phyloP scores from a whole-genome alignment of 129 eudicot genomes.

The Centrapalus pauciflorus region DNA sequence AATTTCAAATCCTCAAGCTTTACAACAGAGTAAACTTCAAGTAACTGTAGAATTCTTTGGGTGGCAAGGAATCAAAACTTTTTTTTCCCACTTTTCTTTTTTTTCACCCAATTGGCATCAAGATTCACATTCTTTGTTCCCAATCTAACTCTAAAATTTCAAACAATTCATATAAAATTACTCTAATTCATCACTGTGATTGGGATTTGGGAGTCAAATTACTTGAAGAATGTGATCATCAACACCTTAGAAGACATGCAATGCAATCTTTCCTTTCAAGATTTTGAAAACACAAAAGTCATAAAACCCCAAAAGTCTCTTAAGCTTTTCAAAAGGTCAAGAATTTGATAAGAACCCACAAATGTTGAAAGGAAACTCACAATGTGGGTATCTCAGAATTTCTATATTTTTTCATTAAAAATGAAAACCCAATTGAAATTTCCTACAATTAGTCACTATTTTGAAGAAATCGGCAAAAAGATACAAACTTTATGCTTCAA shows the following conservation, averaged over 20 bases:
- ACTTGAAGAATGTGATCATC: conserved; percentile 32
- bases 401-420: conserved; percentile 5
- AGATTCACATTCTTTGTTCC: conserved; percentile 25
- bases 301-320: not conserved
- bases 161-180: conserved; percentile 5
- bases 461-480: not conserved
- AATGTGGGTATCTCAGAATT: conserved; percentile 17
- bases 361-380: not conserved
- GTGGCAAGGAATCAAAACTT: conserved; percentile 33
- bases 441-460: not conserved
- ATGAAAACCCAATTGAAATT: not conserved
- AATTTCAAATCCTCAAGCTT: conserved; percentile 26
- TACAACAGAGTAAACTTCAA: conserved; percentile 32
- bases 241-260: conserved; percentile 34
- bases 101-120: conserved; percentile 17
- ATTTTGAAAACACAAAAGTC: no score
- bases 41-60: conserved; percentile 32
- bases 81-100: conserved; percentile 6
- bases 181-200: conserved; percentile 13
- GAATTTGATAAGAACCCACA: conserved; percentile 1
- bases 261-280: conserved; percentile 32
- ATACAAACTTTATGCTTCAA: conserved; percentile 15
- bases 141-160: conserved; percentile 14
- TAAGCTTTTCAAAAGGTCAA: not conserved
- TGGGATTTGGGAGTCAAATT: conserved; percentile 26